Conservation (phyloP, 441 rosid species). For the Erodium moschatum region DNA sequence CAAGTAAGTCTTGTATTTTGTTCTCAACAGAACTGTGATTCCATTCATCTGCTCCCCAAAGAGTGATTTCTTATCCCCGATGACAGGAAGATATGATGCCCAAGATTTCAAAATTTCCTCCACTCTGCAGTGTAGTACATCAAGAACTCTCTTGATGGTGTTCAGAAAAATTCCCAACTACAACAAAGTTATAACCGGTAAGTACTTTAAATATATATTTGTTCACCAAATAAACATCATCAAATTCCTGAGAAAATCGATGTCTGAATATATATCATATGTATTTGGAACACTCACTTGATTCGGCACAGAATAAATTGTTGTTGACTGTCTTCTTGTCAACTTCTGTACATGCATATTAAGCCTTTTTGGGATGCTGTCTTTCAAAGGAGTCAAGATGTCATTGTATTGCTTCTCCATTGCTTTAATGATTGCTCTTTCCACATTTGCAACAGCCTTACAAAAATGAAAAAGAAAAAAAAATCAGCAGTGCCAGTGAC, state of each 20-base stretch:
- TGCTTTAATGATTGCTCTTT: conserved; percentile 78
- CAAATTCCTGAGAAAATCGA: not conserved
- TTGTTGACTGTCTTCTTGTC: conserved; percentile 71
- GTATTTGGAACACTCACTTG: conserved; percentile 46
- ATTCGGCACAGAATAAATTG: conserved; percentile 63
- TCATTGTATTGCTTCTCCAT: conserved; percentile 85
- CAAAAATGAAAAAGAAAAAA: conserved; percentile 13
- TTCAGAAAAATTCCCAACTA: conserved; percentile 84
- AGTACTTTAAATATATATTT: conserved; percentile 9
- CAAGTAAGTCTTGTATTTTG: conserved; percentile 84
- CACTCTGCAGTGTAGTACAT: conserved; percentile 68
- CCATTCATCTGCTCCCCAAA: conserved; percentile 94
- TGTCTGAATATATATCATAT: not conserved
- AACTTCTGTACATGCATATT: conserved; percentile 94
- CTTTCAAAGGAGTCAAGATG: conserved; percentile 72
- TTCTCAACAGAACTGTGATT: conserved; percentile 73
- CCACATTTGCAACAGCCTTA: conserved; percentile 72
- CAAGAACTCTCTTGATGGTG: conserved; percentile 85
- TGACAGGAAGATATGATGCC: conserved; percentile 71
- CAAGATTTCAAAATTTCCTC: conserved; percentile 80
- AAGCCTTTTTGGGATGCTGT: conserved; percentile 74
- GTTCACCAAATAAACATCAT: not conserved
- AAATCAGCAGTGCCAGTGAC: conserved; percentile 5
- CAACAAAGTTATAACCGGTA: conserved; percentile 19
- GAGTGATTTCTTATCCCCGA: conserved; percentile 57